Evolutionary conservation across 768 basidiomycete genomes (phyloP), one percentile per base, ranked within the genome.

Genomic region (Hygrophoropsis aurantiaca): DNA sequence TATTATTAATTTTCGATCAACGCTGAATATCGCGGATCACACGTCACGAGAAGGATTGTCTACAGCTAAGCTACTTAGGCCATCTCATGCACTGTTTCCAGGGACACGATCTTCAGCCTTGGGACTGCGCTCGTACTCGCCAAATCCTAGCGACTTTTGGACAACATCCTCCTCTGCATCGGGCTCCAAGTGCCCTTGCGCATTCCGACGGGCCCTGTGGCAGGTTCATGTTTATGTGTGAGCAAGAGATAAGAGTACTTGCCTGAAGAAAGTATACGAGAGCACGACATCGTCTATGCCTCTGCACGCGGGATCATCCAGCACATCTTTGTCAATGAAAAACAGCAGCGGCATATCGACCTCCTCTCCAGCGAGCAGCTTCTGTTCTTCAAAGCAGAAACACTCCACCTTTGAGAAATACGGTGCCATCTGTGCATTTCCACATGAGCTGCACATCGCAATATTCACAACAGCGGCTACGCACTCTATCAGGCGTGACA

Each of bases 341-440:
- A 99, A 99, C 46, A 99, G 79, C 16, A 99, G 77, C 3, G 97
- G 97, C 80, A 99, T 91, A 67, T 99, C 97, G 26, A 99, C 89
- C 68, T 97, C 94, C 70, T 99, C 97, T 23, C 87, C 86, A 0
- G 94, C 94, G 20, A 97, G 74, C 9, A 99, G 80, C 57, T 85
- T 89, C 68, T 99, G 97, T 64, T 99, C 97, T 65, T 99, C 97
- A 56, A 99, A 99, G 68, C 97, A 99, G 74, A 99, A 99, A 56
- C 97, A 99, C 66, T 99, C 97, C 11, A 99, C 93, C 72, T 99
- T 99, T 42, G 94, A 93, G 62, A 99, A 99, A 67, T 98, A 98
- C 0, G 95, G 94, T 8, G 97, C 97, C 55, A 98, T 80, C 95
- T 97, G 59, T 16, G 27, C 36, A 21, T 23, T 4, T 23, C 44